Evolutionary conservation across 129 eudicot genomes (phyloP), one percentile per base, ranked within the genome.

Genomic region (Tagetes patula): DNA sequence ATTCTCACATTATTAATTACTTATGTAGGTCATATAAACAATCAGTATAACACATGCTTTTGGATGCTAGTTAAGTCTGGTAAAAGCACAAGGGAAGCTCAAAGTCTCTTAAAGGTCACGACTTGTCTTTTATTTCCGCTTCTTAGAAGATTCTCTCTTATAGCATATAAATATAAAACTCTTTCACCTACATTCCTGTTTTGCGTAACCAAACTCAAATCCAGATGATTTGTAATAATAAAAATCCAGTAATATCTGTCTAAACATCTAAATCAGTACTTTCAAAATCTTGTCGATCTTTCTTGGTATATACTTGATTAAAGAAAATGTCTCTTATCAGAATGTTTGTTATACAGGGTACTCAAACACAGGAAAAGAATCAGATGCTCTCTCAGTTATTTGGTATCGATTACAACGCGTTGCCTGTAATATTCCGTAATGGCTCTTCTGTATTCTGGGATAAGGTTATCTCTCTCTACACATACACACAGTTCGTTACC

Each of bases 51-150:
- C 34, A 95, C 99, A 68, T 95, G 99, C 82, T 90, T 95, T 77
- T 95, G 99, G 99, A 82, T 82, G 90, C 89, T 90, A 36, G 99
- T 95, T 20, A 90, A 90, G 77, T 95, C 96, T 49, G 97, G 96
- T 41, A 88, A 76, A 79, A 88, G 85, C 77, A 90, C 81, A 79
- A 79, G 79, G 70, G 97, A 86, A 65, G 96, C 99, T 46, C 97
- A 90, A 64, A 81, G 82, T 14, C 59, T 42, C 68, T 85, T 95
- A 78, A 93, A 90, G 96, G 98, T 93, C 4, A 56, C 34, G 37
- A 38, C n/a, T 74, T 61, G 9, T 50, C 54, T 80, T 45, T 30
- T 41, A 40, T 1, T 40, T 40, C 4, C 43, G 6, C 0, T 40
- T 40, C 43, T 40, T 3, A 40, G 43, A 40, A 3, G 1, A 40